Conservation (phyloP, 495 filamentous ascomycete species). For the Penicillium egyptiacum region DNA sequence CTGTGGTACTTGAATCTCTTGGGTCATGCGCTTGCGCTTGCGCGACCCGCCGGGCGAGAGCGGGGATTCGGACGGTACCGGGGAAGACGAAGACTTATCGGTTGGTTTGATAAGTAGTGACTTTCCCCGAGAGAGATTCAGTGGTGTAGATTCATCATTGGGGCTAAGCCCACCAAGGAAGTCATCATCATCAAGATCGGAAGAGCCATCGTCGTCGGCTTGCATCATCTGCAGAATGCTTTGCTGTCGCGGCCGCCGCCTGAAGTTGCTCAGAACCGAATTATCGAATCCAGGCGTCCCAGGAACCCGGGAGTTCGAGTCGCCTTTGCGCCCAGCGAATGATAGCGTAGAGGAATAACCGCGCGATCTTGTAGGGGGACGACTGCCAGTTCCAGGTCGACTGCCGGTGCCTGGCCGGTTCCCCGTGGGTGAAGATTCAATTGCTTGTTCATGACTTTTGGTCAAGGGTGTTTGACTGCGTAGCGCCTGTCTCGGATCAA, state of each 20-base stretch:
- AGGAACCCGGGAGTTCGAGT: constrained; percentile 39
- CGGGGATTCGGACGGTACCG: constrained; percentile 23
- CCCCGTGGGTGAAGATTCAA: constrained; percentile 42
- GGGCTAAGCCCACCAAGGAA: constrained; percentile 60
- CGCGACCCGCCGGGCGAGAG: constrained; percentile 35
- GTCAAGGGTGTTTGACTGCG: constrained; percentile 39
- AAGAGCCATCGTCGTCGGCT: constrained; percentile 49
- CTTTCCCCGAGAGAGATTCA: constrained; percentile 46
- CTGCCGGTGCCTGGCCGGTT: constrained; percentile 40
- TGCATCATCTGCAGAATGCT: constrained; percentile 68
- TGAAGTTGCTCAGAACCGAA: constrained; percentile 61
- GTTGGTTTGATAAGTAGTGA: constrained; percentile 26
- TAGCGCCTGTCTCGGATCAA: constrained; percentile 26
- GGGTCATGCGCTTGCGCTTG: constrained; percentile 37
- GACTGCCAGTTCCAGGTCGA: constrained; percentile 41
- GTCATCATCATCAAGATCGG: constrained; percentile 51
- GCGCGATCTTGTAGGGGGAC: constrained; percentile 46
- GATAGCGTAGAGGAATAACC: constrained; percentile 50
- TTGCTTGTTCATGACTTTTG: constrained; percentile 38
- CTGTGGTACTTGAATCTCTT: constrained; percentile 26
- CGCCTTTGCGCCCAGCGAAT: constrained; percentile 44
- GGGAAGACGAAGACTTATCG: constrained; percentile 21
- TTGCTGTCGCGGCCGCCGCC: constrained; percentile 61
- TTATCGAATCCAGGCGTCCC: constrained; percentile 57
- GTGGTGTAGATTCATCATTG: constrained; percentile 65